Conservation (phyloP, 75 land plant species). For the Picea sitchensis region DNA sequence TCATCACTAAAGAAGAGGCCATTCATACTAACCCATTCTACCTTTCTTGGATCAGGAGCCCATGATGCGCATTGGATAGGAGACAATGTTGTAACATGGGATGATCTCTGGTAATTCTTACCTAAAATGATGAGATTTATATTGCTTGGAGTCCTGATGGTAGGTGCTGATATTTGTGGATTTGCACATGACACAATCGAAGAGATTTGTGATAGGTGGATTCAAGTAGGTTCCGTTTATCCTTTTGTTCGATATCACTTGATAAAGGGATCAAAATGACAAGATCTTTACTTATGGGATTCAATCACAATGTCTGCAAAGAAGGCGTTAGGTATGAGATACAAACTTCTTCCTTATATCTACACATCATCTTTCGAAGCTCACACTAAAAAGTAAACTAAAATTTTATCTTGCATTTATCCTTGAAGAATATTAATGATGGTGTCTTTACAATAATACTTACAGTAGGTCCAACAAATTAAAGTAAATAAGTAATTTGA, state of each 20-base stretch:
- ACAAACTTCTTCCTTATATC: slow-evolving; percentile 31
- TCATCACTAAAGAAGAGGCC: slow-evolving; percentile 51
- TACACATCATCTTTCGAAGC: slow-evolving; percentile 29
- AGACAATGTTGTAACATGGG: slow-evolving; percentile 79
- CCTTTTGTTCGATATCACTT: slow-evolving; percentile 34
- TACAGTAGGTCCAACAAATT: too few relatives aligned
- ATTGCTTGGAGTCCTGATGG: slow-evolving; percentile 81
- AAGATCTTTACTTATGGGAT: slow-evolving; percentile 41
- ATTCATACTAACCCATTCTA: slow-evolving; percentile 69
- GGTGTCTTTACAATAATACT: too few relatives aligned
- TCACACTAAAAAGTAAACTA: background rate
- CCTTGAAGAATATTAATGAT: too few relatives aligned
- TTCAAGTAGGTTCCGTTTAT: slow-evolving; percentile 39
- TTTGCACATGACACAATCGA: slow-evolving; percentile 53
- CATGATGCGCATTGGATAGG: slow-evolving; percentile 87
- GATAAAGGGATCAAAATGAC: slow-evolving; percentile 3
- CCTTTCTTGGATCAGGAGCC: slow-evolving; percentile 63
- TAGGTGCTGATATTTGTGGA: slow-evolving; percentile 85
- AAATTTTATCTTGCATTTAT: too few relatives aligned
- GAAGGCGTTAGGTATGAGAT: slow-evolving; percentile 23
- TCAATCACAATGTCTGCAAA: slow-evolving; percentile 27
- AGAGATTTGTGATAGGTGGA: slow-evolving; percentile 74
- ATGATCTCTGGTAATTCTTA: slow-evolving; percentile 68
- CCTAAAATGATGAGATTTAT: slow-evolving; percentile 74
- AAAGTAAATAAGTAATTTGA: too few relatives aligned